A percentile compares a stretch with the other conserved stretches of the same genome.
Evolutionary conservation across 163 green algal genomes (phyloP).

Genomic region (Chloromonas sp.): DNA sequence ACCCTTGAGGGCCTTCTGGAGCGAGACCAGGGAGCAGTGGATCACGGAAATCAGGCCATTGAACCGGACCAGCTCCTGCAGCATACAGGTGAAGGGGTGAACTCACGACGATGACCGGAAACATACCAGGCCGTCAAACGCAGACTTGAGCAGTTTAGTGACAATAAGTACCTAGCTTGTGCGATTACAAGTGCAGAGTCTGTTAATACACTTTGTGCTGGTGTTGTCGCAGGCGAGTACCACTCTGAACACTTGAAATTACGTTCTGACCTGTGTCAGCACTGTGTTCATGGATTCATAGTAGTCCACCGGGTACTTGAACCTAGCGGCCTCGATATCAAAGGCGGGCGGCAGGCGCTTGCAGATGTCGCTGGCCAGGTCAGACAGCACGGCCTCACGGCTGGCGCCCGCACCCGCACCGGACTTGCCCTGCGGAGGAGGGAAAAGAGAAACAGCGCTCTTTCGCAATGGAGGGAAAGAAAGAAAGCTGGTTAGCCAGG

Average conservation of each 20-base stretch:
- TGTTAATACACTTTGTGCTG: background rate
- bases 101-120: background rate
- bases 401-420: background rate
- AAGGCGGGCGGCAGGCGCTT: conserved; percentile 51
- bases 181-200: background rate
- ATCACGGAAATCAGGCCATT: conserved; percentile 60
- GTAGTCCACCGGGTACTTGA: conserved; percentile 60
- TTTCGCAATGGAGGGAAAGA: background rate
- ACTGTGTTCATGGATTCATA: conserved; percentile 75
- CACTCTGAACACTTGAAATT: too few species aligned
- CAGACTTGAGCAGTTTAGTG: background rate
- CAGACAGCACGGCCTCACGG: conserved; percentile 40
- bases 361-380: conserved; percentile 61
- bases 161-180: background rate
- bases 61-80: conserved; percentile 61
- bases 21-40: conserved; percentile 47
- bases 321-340: conserved; percentile 58
- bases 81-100: background rate
- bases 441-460: background rate
- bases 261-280: conserved; percentile 45
- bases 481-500: too few species aligned
- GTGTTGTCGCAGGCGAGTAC: too few species aligned
- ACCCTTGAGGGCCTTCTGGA: conserved; percentile 61
- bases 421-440: background rate
- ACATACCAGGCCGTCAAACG: background rate